phyloP scores from a whole-genome alignment of 192 early-diverging fungal species.

The Endogone sp. region DNA sequence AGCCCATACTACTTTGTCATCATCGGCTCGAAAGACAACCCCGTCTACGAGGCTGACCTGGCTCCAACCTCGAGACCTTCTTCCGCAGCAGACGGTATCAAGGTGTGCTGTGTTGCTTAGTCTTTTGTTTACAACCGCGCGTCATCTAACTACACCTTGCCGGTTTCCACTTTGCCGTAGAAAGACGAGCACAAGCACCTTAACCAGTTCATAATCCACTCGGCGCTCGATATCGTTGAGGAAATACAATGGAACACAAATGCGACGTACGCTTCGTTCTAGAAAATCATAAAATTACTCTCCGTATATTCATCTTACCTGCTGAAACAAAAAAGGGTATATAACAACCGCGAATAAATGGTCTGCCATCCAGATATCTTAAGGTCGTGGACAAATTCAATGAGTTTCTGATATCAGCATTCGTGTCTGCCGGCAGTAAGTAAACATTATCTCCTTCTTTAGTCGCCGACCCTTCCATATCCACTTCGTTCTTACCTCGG shows the following conservation, averaged over 20 bases:
- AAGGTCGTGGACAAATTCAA: conserved; percentile 95
- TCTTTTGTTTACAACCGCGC: background rate
- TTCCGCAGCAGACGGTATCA: conserved; percentile 30
- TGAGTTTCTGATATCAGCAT: conserved; percentile 89
- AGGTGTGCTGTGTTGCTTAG: background rate
- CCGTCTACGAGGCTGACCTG: conserved; percentile 94
- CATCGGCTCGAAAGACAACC: conserved; percentile 92
- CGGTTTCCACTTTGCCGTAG: conserved; percentile 22
- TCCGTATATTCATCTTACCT: too few species aligned
- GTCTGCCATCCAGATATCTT: conserved; percentile 36
- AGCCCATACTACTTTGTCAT: conserved; percentile 85
- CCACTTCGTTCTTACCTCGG: background rate
- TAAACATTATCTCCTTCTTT: background rate
- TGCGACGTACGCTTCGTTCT: conserved; percentile 14
- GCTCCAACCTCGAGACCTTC: conserved; percentile 44
- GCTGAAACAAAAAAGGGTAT: conserved; percentile 57
- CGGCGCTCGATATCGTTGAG: conserved; percentile 95
- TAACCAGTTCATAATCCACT: conserved; percentile 96
- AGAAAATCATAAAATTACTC: background rate
- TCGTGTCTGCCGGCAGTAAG: conserved; percentile 84
- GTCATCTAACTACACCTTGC: background rate
- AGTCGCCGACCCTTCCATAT: background rate
- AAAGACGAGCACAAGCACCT: conserved; percentile 84
- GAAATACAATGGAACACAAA: conserved; percentile 89
- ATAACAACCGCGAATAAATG: background rate